Percentiles rank a stretch among this genome's conserved stretches.
phyloP scores from a whole-genome alignment of 2,329 filamentous ascomycete species.

The Fusarium praegraminearum region DNA sequence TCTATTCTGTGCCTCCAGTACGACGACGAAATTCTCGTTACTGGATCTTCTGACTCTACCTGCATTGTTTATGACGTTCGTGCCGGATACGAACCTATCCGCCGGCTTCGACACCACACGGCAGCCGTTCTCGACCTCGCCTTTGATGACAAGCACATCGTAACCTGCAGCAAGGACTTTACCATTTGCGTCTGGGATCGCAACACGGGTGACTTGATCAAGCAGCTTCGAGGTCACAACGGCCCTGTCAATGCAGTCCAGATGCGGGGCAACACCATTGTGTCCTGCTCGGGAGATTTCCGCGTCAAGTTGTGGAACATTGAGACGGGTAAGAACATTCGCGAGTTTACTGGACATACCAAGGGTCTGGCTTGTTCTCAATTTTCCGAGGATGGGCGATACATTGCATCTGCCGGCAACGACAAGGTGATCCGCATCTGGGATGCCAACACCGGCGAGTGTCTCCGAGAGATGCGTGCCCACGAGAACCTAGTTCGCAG shows the following conservation, averaged over 20 bases:
- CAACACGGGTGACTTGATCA: conserved; percentile 77
- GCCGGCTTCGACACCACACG: conserved; percentile 80
- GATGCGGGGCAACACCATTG: conserved; percentile 90
- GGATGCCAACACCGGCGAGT: conserved; percentile 89
- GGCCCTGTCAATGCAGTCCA: conserved; percentile 98
- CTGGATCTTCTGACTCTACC: conserved; percentile 90
- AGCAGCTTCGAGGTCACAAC: conserved; percentile 84
- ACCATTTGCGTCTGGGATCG: conserved; percentile 97
- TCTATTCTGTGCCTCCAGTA: conserved; percentile 97
- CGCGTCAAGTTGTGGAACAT: conserved; percentile 96
- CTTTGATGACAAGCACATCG: conserved; percentile 91
- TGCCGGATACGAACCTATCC: conserved; percentile 81
- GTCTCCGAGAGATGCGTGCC: conserved; percentile 82
- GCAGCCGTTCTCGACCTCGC: conserved; percentile 94
- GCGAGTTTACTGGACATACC: conserved; percentile 90
- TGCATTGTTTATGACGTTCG: conserved; percentile 93
- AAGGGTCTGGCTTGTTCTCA: conserved; percentile 96
- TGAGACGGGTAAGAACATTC: conserved; percentile 86
- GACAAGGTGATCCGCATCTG: conserved; percentile 97
- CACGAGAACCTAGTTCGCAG: conserved; percentile 90
- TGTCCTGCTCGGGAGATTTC: conserved; percentile 94
- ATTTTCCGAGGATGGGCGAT: conserved; percentile 94
- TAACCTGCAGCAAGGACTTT: conserved; percentile 96
- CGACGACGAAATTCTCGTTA: conserved; percentile 91
- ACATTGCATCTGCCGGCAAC: conserved; percentile 93